Evolutionary conservation across 805 yeast genomes (phyloP).

Genomic region (Yamadazyma scolyti): DNA sequence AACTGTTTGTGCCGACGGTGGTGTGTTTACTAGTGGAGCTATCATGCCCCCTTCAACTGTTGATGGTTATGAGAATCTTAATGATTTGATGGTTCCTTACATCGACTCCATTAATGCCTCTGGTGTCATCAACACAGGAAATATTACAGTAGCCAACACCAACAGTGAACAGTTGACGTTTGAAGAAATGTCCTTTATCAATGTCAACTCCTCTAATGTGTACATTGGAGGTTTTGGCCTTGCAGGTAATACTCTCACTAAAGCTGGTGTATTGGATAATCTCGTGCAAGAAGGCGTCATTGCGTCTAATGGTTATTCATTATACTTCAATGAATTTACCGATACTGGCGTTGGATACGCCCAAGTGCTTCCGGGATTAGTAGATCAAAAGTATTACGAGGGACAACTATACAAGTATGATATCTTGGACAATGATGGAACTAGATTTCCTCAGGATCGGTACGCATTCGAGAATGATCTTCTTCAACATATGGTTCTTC

Average conservation of each 20-base stretch:
- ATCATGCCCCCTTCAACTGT: conserved; percentile 6
- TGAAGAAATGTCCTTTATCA: conserved; percentile 22
- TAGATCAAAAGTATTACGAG: conserved; percentile 42
- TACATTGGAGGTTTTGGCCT: conserved; percentile 34
- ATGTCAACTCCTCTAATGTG: conserved; percentile 19
- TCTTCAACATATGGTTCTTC: conserved; percentile 16
- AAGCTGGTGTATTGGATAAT: conserved; percentile 25
- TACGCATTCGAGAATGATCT: conserved; percentile 11
- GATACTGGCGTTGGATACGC: conserved; percentile 17
- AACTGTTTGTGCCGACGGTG: conserved; percentile 25
- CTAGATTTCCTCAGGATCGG: conserved; percentile 40
- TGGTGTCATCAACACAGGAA: conserved; percentile 24
- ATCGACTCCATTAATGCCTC: conserved; percentile 20
- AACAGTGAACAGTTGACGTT: conserved; percentile 12
- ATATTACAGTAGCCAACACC: conserved; percentile 16
- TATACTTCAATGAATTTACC: conserved; percentile 21
- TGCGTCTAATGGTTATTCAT: conserved; percentile 29
- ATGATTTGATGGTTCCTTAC: conserved; percentile 21
- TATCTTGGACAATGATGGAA: conserved; percentile 35
- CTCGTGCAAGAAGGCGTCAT: conserved; percentile 19
- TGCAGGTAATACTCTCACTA: conserved; percentile 20
- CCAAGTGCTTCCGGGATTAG: conserved; percentile 54
- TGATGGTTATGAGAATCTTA: conserved; percentile 11
- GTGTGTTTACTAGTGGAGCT: conserved; percentile 13
- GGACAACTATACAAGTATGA: conserved; percentile 50